A percentile compares a stretch with the other conserved stretches of the same genome.
Evolutionary conservation across 2,329 filamentous ascomycete species (phyloP).

Genomic region (Paecilomyces sp.): DNA sequence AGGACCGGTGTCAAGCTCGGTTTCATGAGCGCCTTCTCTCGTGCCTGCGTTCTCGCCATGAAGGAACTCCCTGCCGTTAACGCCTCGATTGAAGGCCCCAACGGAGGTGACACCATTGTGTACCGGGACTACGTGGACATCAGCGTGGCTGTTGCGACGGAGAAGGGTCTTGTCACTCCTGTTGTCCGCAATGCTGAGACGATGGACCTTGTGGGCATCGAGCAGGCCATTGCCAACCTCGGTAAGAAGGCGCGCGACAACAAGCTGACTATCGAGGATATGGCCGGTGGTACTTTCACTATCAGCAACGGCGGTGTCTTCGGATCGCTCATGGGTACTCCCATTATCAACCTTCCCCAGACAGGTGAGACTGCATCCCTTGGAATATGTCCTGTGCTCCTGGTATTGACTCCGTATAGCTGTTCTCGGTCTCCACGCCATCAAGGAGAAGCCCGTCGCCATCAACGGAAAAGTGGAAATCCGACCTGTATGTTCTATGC

Average conservation of each 20-base stretch:
- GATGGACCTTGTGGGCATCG: slow-evolving; percentile 81
- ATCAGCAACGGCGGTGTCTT: slow-evolving; percentile 97
- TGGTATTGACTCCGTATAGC: slow-evolving; percentile 35
- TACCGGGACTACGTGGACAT: slow-evolving; percentile 98
- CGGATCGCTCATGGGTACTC: slow-evolving; percentile 92
- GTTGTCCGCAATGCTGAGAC: slow-evolving; percentile 90
- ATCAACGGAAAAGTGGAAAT: slow-evolving; percentile 93
- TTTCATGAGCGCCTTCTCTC: slow-evolving; percentile 98
- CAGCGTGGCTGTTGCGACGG: slow-evolving; percentile 91
- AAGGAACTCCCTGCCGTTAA: slow-evolving; percentile 92
- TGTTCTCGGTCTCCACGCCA: slow-evolving; percentile 87
- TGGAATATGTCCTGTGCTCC: neutral
- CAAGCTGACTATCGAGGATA: slow-evolving; percentile 97
- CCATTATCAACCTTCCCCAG: slow-evolving; percentile 96
- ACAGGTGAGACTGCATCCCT: slow-evolving; percentile 45
- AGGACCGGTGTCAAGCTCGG: slow-evolving; percentile 95
- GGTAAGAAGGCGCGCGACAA: slow-evolving; percentile 96
- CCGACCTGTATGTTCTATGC: slow-evolving; percentile 53
- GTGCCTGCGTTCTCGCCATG: slow-evolving; percentile 85
- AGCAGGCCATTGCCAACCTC: slow-evolving; percentile 84
- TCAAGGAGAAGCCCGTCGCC: slow-evolving; percentile 86
- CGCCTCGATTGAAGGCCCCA: slow-evolving; percentile 91
- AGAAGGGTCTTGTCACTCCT: slow-evolving; percentile 94
- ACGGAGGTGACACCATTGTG: slow-evolving; percentile 93
- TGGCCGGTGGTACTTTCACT: slow-evolving; percentile 97